Evolutionary conservation across 345 rosid genomes (phyloP).

Genomic region (thale cress (Arabidopsis thaliana)): DNA sequence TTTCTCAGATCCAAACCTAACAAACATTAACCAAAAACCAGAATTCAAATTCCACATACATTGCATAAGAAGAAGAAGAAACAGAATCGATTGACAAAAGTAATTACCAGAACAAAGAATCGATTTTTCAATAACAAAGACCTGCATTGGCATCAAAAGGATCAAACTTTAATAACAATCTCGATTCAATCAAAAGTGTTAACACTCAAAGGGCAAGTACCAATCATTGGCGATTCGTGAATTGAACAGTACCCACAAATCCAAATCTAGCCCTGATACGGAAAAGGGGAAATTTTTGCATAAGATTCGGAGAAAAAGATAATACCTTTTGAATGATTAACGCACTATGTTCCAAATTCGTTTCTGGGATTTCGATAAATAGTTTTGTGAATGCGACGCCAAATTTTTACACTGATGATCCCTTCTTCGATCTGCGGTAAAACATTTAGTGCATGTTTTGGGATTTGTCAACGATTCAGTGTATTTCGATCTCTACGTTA

Average conservation of each 20-base stretch:
- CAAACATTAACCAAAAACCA: constrained; percentile 6
- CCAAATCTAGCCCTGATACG: constrained; percentile 9
- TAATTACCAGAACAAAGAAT: constrained; percentile 18
- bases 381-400: constrained; percentile 28
- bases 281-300: constrained; percentile 1
- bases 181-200: constrained; percentile 29
- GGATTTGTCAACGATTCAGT: constrained; percentile 37
- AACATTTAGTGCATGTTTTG: constrained; percentile 28
- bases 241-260: constrained; percentile 34
- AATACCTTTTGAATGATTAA: constrained; percentile 33
- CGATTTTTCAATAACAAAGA: constrained; percentile 19
- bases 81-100: not conserved
- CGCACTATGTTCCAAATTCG: constrained; percentile 21
- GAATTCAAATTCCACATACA: constrained; percentile 18
- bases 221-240: constrained; percentile 21
- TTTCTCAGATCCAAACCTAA: constrained; percentile 41
- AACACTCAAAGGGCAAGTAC: not conserved
- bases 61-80: constrained; percentile 6
- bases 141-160: constrained; percentile 33
- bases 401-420: constrained; percentile 33
- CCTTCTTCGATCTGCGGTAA: constrained; percentile 31
- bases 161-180: constrained; percentile 30
- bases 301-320: constrained; percentile 11
- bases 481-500: not conserved
- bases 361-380: constrained; percentile 7